Conservation (phyloP, 257 asterid genomes). For the Solanum neorickii region DNA sequence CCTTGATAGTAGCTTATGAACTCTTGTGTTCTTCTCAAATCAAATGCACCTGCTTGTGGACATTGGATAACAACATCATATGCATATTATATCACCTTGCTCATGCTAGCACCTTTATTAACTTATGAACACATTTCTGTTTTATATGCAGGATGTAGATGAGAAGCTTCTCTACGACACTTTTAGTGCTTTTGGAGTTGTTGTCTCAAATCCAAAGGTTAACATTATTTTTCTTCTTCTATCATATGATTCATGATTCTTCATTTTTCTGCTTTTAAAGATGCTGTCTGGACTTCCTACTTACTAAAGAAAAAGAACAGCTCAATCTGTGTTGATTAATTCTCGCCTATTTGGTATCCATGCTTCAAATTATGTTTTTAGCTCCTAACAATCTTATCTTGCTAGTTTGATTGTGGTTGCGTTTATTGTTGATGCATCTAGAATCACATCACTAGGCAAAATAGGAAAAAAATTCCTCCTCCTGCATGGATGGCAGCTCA, state of each 20-base stretch:
- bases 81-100: neutral
- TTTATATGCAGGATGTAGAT: slow-evolving; percentile 81
- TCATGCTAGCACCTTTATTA: neutral
- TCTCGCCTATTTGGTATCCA: neutral
- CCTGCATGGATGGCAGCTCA: neutral
- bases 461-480: neutral
- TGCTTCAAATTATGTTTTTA: neutral
- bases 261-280: neutral
- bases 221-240: slow-evolving; percentile 6
- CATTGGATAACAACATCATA: neutral
- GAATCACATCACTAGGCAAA: neutral
- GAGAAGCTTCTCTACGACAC: slow-evolving; percentile 93
- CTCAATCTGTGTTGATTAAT: neutral
- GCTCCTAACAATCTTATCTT: neutral
- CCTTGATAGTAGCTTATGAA: neutral
- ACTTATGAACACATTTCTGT: neutral
- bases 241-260: neutral
- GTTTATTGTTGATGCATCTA: neutral
- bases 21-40: neutral
- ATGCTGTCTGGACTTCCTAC: neutral
- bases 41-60: neutral
- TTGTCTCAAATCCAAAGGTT: slow-evolving; percentile 91
- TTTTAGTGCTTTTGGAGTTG: slow-evolving; percentile 91
- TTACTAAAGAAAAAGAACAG: neutral
- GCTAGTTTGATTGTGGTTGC: neutral